Evolutionary conservation across 2,329 filamentous ascomycete genomes (phyloP).

Genomic region (Cercospora citrullina): DNA sequence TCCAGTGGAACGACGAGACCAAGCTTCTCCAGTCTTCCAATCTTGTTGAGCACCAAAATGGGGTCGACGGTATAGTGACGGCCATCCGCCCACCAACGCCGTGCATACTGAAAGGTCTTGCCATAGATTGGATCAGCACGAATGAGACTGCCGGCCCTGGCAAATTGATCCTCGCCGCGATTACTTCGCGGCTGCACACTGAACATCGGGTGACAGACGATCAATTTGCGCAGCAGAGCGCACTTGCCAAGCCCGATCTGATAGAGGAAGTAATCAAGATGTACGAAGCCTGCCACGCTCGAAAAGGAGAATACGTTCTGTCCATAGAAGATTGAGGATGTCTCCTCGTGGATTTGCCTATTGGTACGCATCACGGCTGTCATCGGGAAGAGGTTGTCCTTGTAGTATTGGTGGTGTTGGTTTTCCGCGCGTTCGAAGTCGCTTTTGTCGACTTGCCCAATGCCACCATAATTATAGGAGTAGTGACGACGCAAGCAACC

Average conservation of each 20-base stretch:
- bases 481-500: not conserved
- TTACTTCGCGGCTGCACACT: not conserved
- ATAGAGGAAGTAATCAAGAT: not conserved
- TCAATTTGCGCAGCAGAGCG: not conserved
- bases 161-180: not conserved
- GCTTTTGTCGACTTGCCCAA: not conserved
- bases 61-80: not conserved
- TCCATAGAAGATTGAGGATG: not conserved
- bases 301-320: not conserved
- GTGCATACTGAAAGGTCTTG: not conserved
- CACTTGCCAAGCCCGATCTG: not conserved
- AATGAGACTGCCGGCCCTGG: not conserved
- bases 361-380: not conserved
- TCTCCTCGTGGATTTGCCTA: not conserved
- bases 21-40: not conserved
- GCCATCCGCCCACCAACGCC: not conserved
- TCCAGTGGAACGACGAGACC: not conserved
- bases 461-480: not conserved
- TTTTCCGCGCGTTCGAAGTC: not conserved
- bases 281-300: not conserved
- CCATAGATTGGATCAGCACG: not conserved
- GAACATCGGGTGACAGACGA: not conserved
- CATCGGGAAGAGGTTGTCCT: not conserved
- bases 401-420: not conserved
- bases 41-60: not conserved